Evolutionary conservation across 2,329 filamentous ascomycete species (phyloP).

Genomic region (Paraconiothyrium sp.): DNA sequence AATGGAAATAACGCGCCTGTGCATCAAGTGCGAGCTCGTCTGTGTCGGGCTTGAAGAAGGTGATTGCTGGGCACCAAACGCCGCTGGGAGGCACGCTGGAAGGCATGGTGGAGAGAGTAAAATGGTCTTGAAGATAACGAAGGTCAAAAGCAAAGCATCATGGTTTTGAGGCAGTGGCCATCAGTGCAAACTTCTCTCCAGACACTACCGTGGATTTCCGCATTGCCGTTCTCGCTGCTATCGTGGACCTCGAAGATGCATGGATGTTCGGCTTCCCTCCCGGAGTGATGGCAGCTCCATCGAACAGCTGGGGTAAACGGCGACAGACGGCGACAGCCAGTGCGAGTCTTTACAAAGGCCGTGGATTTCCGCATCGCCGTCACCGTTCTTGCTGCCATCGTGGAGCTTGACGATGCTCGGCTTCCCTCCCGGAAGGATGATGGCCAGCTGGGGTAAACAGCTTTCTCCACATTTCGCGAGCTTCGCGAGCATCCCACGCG

Average conservation of each 20-base stretch:
- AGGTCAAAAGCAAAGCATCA: background rate
- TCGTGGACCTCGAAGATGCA: background rate
- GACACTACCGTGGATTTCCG: background rate
- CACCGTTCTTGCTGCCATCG: background rate
- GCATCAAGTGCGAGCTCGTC: conserved; percentile 51
- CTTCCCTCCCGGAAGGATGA: background rate
- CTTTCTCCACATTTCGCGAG: background rate
- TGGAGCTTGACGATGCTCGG: conserved; percentile 2
- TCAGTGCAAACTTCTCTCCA: background rate
- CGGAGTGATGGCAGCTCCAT: background rate
- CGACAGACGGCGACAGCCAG: background rate
- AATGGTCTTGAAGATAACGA: background rate
- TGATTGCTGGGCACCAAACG: conserved; percentile 50
- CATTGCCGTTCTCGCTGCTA: background rate
- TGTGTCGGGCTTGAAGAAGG: conserved; percentile 50
- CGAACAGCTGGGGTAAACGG: background rate
- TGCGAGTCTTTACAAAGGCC: background rate
- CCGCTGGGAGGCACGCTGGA: conserved; percentile 27
- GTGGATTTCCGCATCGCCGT: background rate
- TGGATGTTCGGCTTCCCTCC: background rate
- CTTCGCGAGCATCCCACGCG: background rate
- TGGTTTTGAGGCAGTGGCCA: background rate
- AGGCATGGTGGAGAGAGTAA: conserved; percentile 15
- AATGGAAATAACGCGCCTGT: conserved; percentile 53
- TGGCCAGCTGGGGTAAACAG: background rate